Evolutionary conservation across 2,329 filamentous ascomycete genomes (phyloP).

Genomic region (Trichothecium roseum): DNA sequence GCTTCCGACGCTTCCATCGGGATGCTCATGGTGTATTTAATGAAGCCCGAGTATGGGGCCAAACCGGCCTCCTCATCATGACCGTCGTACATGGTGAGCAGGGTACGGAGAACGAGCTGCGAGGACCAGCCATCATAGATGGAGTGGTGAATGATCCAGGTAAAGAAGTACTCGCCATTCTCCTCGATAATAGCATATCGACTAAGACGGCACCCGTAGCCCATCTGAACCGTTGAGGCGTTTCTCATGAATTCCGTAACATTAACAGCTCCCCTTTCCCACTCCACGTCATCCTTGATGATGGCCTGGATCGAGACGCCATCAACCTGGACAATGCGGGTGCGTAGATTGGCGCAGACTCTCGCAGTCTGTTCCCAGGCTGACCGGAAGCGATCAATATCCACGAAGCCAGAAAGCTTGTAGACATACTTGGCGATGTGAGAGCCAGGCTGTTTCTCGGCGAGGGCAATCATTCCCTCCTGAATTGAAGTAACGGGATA

Average conservation of each 20-base stretch:
- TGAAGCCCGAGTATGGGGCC: constrained; percentile 4
- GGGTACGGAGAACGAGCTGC: constrained; percentile 3
- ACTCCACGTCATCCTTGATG: constrained; percentile 5
- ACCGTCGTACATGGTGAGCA: constrained; percentile 3
- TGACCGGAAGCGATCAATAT: constrained; percentile 6
- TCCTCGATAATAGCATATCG: constrained; percentile 10
- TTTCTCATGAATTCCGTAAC: not conserved
- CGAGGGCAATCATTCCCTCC: constrained; percentile 36
- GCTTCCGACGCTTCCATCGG: constrained; percentile 1
- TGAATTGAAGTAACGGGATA: constrained; percentile 39
- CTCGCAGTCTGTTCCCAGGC: constrained; percentile 9
- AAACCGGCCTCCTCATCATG: not conserved
- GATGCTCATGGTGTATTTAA: constrained; percentile 4
- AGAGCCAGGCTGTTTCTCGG: constrained; percentile 19
- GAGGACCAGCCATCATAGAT: constrained; percentile 16
- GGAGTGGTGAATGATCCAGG: constrained; percentile 12
- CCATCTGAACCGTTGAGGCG: not conserved
- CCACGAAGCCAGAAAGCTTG: constrained; percentile 3
- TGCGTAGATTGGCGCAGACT: constrained; percentile 8
- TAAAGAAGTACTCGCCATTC: constrained; percentile 5
- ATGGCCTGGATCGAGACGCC: constrained; percentile 5
- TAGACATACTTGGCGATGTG: constrained; percentile 10
- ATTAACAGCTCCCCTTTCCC: not conserved
- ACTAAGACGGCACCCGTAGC: constrained; percentile 2
- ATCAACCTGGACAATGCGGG: constrained; percentile 9